Percentiles rank a stretch among this genome's conserved stretches.
phyloP scores from a whole-genome alignment of 2,329 filamentous ascomycete species.

The Penicillium sp. region DNA sequence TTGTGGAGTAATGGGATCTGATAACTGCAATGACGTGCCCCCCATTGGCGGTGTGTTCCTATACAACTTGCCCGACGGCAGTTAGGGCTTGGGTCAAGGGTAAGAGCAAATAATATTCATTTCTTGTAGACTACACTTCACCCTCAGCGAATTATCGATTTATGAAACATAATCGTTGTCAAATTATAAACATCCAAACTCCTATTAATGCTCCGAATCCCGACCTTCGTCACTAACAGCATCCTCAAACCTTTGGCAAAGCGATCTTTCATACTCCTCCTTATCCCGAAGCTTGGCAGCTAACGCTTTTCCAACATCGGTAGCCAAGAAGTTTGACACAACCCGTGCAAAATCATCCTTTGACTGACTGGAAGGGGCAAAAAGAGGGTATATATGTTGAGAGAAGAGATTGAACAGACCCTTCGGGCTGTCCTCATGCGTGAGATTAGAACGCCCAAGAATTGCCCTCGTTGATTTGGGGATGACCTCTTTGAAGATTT shows the following conservation, averaged over 20 bases:
- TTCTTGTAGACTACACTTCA: not conserved
- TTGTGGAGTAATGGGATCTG: not conserved
- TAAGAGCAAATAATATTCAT: not conserved
- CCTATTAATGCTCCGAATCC: not conserved
- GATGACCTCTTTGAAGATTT: no score
- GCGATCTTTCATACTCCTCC: conserved; percentile 16
- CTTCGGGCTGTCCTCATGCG: conserved; percentile 16
- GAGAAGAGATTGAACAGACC: conserved; percentile 26
- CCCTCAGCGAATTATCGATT: not conserved
- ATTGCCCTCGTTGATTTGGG: no score
- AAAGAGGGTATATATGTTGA: conserved; percentile 25
- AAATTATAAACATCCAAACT: not conserved
- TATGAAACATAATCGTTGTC: not conserved
- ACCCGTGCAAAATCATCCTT: conserved; percentile 12
- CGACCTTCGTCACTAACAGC: not conserved
- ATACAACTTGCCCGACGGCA: not conserved
- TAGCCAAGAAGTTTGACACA: conserved; percentile 18
- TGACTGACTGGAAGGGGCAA: conserved; percentile 5
- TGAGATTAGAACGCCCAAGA: no score
- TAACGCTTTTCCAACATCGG: conserved; percentile 10
- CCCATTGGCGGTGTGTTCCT: not conserved
- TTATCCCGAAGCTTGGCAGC: conserved; percentile 17
- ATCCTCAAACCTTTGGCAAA: conserved; percentile 14
- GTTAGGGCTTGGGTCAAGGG: not conserved
- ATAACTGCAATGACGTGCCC: not conserved